Evolutionary conservation across 176 grass and related monocot genomes (phyloP).

Genomic region (Triticum monococcum): DNA sequence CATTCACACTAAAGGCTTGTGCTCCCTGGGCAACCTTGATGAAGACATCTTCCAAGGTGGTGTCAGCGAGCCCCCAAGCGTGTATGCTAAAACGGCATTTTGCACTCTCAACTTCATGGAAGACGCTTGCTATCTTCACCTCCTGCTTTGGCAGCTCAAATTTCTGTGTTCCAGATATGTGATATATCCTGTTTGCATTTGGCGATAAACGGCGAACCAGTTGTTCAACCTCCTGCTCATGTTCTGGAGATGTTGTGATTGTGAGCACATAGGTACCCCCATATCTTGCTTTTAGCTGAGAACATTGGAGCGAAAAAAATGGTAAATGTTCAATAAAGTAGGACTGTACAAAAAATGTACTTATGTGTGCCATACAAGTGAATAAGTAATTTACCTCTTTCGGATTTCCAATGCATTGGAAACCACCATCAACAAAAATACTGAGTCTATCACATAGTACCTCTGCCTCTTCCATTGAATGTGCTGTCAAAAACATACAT

Average conservation of each 20-base stretch:
- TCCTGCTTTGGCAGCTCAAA: constrained; percentile 45
- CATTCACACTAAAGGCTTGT: not conserved
- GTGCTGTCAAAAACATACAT: constrained; percentile 34
- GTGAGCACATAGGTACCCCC: constrained; percentile 38
- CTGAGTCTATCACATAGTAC: constrained; percentile 47
- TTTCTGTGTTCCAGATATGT: constrained; percentile 43
- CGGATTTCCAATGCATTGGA: constrained; percentile 52
- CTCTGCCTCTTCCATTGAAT: constrained; percentile 74
- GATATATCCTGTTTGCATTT: constrained; percentile 16
- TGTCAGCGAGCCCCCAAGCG: constrained; percentile 37
- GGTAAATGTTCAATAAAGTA: not conserved
- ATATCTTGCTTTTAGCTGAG: constrained; percentile 47
- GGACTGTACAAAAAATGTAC: not conserved
- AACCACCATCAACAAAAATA: constrained; percentile 44
- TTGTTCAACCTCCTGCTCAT: constrained; percentile 29
- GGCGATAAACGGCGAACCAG: constrained; percentile 26
- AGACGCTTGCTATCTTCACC: constrained; percentile 26
- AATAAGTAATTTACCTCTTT: constrained; percentile 39
- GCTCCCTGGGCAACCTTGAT: constrained; percentile 28
- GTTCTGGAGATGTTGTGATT: not conserved
- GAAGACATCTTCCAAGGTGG: constrained; percentile 41
- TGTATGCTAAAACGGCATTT: constrained; percentile 15
- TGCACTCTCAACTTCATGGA: constrained; percentile 31
- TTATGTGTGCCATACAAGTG: not conserved
- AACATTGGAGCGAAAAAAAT: not conserved